Conservation (phyloP, 2,329 filamentous ascomycete genomes). For the Penicillium thymicola region DNA sequence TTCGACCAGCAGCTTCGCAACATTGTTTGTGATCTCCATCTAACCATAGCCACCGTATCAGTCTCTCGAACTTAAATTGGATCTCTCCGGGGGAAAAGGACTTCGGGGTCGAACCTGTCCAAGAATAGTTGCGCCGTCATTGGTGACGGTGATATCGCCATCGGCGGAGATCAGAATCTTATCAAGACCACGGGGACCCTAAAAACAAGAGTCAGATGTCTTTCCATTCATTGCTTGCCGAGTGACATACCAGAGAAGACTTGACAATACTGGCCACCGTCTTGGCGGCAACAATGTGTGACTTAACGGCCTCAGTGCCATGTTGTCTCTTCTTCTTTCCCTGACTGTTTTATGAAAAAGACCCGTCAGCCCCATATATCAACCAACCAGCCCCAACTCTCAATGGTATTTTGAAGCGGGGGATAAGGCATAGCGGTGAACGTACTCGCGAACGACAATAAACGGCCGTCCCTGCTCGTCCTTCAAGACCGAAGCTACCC, state of each 20-base stretch:
- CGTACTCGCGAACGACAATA: slow-evolving; percentile 96
- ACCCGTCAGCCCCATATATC: slow-evolving; percentile 24
- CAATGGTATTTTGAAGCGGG: slow-evolving; percentile 6
- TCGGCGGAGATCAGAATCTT: slow-evolving; percentile 99
- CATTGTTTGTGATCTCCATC: slow-evolving; percentile 99
- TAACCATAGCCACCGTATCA: slow-evolving; percentile 39
- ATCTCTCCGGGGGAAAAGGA: slow-evolving; percentile 5
- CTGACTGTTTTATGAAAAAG: slow-evolving; percentile 58
- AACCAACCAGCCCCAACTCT: not conserved
- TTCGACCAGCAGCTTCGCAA: slow-evolving; percentile 93
- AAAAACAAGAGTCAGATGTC: slow-evolving; percentile 11
- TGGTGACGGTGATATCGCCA: slow-evolving; percentile 98
- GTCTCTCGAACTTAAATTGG: not conserved
- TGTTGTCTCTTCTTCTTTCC: slow-evolving; percentile 97
- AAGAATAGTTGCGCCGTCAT: slow-evolving; percentile 96
- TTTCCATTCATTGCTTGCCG: not conserved
- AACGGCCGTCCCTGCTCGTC: slow-evolving; percentile 97
- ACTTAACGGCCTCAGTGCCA: slow-evolving; percentile 95
- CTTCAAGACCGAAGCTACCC: slow-evolving; percentile 72
- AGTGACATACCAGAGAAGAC: slow-evolving; percentile 68
- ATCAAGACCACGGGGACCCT: slow-evolving; percentile 90
- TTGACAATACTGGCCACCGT: slow-evolving; percentile 97
- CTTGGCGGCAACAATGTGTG: slow-evolving; percentile 93
- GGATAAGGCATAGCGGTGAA: slow-evolving; percentile 27
- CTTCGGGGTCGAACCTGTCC: slow-evolving; percentile 55